Evolutionary conservation across 257 asterid species (phyloP), one percentile per base, ranked within the genome.

Genomic region (Orobanche coerulescens): DNA sequence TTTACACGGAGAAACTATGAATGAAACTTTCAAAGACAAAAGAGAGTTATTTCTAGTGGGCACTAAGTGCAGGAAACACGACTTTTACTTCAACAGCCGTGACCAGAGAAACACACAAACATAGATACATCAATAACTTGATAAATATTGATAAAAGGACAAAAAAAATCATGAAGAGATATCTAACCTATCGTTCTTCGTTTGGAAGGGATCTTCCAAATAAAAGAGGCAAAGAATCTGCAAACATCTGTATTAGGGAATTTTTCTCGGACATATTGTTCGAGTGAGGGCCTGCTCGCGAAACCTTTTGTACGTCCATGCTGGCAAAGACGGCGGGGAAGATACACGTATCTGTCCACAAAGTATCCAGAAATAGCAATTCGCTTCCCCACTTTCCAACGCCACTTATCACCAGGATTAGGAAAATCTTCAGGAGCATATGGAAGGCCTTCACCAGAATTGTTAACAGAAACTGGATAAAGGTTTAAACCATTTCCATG

Each of bases 341-440:
- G 79, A 67, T 85, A 86, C 65, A 86, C 54, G 68, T 82, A 88
- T 55, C 98, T 81, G 70, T 92, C 96, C 74, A 61, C 2, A 78
- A 61, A 78, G 70, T 76, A 57, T 5, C 98, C 98, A 37, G 81
- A 66, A 48, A 13, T 37, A 56, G 76, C 49, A 14, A 75, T 44
- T 78, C 95, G 67, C 78, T 24, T 82, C 70, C 96, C 98, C 0
- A 72, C 87, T 79, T 72, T 92, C 98, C 98, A 92, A 12, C 68
- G 52, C 98, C 98, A 92, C n/a, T 47, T 83, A 71, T 92, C 98
- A 12, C 98, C 98, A 4, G 85, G 93, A 54, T 78, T 77, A 15
- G 98, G 98, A 80, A 83, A 92, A 81, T 88, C 71, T 61, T 56
- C 73, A 19, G 96, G 98, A 36, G 96, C 95, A 72, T 92, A 86